A percentile compares a stretch with the other conserved stretches of the same genome.
Evolutionary conservation across 2,329 filamentous ascomycete genomes (phyloP).

Genomic region (Thelonectria blattea): DNA sequence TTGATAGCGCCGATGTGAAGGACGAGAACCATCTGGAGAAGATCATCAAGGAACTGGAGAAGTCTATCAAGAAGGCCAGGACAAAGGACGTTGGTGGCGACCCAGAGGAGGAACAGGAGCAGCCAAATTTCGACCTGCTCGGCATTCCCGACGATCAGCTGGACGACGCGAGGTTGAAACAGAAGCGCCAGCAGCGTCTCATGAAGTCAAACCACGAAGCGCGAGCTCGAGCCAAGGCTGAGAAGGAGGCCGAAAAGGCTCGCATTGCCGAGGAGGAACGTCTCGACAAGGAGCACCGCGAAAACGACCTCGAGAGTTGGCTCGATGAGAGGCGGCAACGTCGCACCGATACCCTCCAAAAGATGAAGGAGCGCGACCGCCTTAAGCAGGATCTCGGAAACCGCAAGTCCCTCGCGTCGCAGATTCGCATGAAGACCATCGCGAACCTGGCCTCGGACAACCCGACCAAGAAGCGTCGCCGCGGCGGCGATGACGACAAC

Average conservation of each 20-base stretch:
- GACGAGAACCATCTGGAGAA: conserved; percentile 87
- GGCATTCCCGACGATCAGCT: conserved; percentile 91
- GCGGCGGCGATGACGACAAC: conserved; percentile 91
- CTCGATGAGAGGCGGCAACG: conserved; percentile 80
- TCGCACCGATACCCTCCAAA: conserved; percentile 73
- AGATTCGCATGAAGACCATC: conserved; percentile 98
- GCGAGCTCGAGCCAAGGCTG: conserved; percentile 88
- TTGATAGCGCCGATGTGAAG: conserved; percentile 91
- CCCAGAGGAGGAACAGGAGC: conserved; percentile 80
- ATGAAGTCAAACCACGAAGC: conserved; percentile 96
- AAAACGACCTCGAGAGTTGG: conserved; percentile 86
- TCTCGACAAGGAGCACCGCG: conserved; percentile 80
- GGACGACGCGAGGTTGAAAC: conserved; percentile 88
- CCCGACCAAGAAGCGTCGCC: conserved; percentile 80
- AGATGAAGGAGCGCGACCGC: conserved; percentile 91
- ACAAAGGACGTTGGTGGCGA: conserved; percentile 91
- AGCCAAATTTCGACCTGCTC: conserved; percentile 84
- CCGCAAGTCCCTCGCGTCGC: conserved; percentile 92
- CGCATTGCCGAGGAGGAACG: conserved; percentile 83
- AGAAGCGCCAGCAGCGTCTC: conserved; percentile 89
- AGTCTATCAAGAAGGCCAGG: conserved; percentile 84
- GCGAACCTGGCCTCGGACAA: conserved; percentile 93
- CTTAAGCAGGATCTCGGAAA: conserved; percentile 95
- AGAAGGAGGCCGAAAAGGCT: conserved; percentile 92
- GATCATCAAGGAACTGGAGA: conserved; percentile 86